Conservation (phyloP, 2,329 filamentous ascomycete species). For the Thelonectria olida region DNA sequence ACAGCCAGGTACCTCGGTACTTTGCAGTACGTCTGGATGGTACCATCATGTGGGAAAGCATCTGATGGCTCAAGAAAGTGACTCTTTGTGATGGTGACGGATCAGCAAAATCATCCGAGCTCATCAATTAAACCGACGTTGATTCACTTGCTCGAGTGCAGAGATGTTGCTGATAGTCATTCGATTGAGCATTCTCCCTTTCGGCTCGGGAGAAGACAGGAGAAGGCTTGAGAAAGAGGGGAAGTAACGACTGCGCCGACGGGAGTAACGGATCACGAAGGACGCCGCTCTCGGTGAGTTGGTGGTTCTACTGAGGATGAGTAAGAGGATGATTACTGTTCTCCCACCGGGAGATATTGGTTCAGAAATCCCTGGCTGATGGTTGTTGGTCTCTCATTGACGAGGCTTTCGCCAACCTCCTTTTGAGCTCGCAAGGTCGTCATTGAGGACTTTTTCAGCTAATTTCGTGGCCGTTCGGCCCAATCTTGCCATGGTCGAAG, state of each 20-base stretch:
- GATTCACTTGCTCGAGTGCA: background rate
- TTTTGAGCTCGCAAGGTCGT: background rate
- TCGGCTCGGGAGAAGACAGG: background rate
- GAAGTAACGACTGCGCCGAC: background rate
- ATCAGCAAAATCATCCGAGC: slow-evolving; percentile 9
- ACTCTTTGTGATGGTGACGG: slow-evolving; percentile 6
- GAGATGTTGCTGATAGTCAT: background rate
- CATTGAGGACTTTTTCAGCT: background rate
- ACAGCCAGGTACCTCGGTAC: slow-evolving; percentile 20
- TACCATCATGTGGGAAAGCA: slow-evolving; percentile 20
- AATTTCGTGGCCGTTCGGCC: background rate
- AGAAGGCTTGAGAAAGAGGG: background rate
- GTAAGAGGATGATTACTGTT: background rate
- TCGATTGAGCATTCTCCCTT: background rate
- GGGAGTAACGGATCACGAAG: background rate
- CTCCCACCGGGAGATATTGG: background rate
- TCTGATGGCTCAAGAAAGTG: slow-evolving; percentile 15
- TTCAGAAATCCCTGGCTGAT: background rate
- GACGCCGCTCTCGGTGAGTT: background rate
- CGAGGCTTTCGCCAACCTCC: background rate
- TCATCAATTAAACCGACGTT: background rate
- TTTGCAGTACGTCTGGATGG: slow-evolving; percentile 20
- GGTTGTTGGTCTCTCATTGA: background rate
- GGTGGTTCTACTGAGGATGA: background rate
- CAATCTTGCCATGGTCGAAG: background rate